These are phyloP conservation scores for Lippia alba DNA, from an alignment of 305 asterid species.

Conservation along the genomic window DNA sequence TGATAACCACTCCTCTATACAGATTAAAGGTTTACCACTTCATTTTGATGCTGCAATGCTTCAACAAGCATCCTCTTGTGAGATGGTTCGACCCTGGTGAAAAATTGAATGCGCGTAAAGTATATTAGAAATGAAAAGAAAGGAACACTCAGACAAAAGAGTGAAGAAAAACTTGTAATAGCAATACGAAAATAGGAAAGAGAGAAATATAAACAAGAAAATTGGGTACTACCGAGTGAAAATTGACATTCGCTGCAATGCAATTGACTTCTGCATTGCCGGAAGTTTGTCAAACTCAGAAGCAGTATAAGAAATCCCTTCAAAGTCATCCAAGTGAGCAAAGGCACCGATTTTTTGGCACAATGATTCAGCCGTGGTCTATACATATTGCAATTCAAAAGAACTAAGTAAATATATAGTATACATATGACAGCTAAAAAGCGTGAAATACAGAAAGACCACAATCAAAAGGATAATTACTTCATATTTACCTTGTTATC, in stretches of 20 bases:
- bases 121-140: conserved; percentile 26
- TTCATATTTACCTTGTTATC: conserved; percentile 82
- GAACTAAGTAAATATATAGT: conserved; percentile 17
- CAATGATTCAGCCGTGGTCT: conserved; percentile 96
- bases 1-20: conserved; percentile 12
- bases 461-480: conserved; percentile 15
- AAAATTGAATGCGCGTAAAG: conserved; percentile 31
- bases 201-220: conserved; percentile 14
- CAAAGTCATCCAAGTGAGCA: conserved; percentile 81
- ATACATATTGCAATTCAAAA: conserved; percentile 32
- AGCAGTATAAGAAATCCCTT: conserved; percentile 92
- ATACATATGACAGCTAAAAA: conserved; percentile 23
- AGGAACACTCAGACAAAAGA: conserved; percentile 12
- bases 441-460: conserved; percentile 20
- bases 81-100: conserved; percentile 97
- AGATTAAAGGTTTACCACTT: conserved; percentile 70
- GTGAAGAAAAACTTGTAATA: conserved; percentile 15
- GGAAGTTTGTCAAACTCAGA: conserved; percentile 96
- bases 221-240: conserved; percentile 67
- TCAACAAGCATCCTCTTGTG: conserved; percentile 99
- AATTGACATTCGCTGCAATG: conserved; percentile 88
- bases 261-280: conserved; percentile 82
- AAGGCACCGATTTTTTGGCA: conserved; percentile 88
- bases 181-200: conserved; percentile 26
- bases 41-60: conserved; percentile 94